Evolutionary conservation across 805 yeast species (phyloP).

Genomic region (Sugiyamaella marilandica): DNA sequence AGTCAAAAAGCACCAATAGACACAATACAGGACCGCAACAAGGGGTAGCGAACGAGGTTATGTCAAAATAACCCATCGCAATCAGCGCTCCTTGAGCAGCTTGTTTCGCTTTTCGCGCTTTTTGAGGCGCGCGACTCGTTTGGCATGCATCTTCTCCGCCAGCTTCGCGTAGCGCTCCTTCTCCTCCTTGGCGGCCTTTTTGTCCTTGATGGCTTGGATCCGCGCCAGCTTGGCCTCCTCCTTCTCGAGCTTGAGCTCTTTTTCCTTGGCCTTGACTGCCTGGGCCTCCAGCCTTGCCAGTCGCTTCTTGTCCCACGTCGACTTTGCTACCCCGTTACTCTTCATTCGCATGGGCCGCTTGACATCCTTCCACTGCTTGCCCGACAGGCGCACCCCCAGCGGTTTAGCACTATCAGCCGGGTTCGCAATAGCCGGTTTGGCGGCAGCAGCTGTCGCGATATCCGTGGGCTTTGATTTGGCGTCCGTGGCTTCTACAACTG

Average conservation of each 20-base stretch:
- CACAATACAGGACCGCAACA: too few species aligned
- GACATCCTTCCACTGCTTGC: constrained; percentile 35
- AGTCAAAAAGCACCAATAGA: too few species aligned
- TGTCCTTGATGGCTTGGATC: constrained; percentile 46
- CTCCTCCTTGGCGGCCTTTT: constrained; percentile 78
- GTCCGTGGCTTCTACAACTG: neutral
- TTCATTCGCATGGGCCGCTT: constrained; percentile 32
- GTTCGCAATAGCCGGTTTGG: neutral
- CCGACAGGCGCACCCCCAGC: constrained; percentile 28
- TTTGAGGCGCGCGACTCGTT: constrained; percentile 84
- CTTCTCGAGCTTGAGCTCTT: constrained; percentile 75
- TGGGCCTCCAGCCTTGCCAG: constrained; percentile 61
- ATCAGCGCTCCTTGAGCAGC: constrained; percentile 78
- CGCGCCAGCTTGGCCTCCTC: constrained; percentile 51
- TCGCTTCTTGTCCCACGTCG: constrained; percentile 61
- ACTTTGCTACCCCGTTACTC: constrained; percentile 46
- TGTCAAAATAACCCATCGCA: neutral
- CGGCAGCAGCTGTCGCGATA: neutral
- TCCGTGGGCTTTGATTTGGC: neutral
- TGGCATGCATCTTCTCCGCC: constrained; percentile 85
- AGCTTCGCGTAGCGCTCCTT: constrained; percentile 79
- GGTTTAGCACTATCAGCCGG: constrained; percentile 4
- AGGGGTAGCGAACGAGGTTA: neutral
- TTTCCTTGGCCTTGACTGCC: constrained; percentile 62
- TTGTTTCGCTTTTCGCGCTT: constrained; percentile 94